These are phyloP conservation scores for Lathyrus aphaca DNA, from an alignment of 306 rosid genomes.

Conservation along the genomic window DNA sequence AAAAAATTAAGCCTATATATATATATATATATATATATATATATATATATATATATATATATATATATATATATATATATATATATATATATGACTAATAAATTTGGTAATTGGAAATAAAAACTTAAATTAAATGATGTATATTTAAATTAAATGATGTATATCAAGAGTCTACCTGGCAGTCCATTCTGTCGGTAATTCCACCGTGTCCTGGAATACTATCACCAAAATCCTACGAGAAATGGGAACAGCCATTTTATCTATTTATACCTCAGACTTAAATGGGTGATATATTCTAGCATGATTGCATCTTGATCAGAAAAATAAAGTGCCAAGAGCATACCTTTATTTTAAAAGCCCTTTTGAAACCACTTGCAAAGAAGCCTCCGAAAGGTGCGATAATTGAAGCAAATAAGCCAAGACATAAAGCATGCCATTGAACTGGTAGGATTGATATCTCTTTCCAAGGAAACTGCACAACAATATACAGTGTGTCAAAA, in stretches of 20 bases:
- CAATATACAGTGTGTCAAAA: slow-evolving; percentile 20
- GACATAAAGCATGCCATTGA: slow-evolving; percentile 88
- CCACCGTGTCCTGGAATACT: slow-evolving; percentile 99
- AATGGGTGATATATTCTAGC: slow-evolving; percentile 28
- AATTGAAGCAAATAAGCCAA: slow-evolving; percentile 93
- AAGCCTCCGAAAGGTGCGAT: slow-evolving; percentile 99
- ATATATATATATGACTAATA: neutral
- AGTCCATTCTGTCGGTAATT: slow-evolving; percentile 98
- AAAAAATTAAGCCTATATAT: too few species aligned
- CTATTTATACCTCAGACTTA: slow-evolving; percentile 24
- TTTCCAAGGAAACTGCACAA: slow-evolving; percentile 82
- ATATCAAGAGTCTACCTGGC: slow-evolving; percentile 70
- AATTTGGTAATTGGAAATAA: neutral
- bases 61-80: too few species aligned
- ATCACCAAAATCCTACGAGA: slow-evolving; percentile 90
- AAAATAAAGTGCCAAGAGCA: slow-evolving; percentile 29
- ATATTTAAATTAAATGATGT: slow-evolving; percentile 7
- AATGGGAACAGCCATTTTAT: slow-evolving; percentile 29
- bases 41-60: too few species aligned
- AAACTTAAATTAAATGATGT: slow-evolving; percentile 5
- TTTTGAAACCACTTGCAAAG: slow-evolving; percentile 99
- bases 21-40: too few species aligned
- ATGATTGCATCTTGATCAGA: slow-evolving; percentile 31
- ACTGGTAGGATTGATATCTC: slow-evolving; percentile 77
- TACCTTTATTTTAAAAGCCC: slow-evolving; percentile 98